These are phyloP conservation scores for Talaromyces sp. DNA, from an alignment of 2,329 filamentous ascomycete species.

Conservation along the genomic window DNA sequence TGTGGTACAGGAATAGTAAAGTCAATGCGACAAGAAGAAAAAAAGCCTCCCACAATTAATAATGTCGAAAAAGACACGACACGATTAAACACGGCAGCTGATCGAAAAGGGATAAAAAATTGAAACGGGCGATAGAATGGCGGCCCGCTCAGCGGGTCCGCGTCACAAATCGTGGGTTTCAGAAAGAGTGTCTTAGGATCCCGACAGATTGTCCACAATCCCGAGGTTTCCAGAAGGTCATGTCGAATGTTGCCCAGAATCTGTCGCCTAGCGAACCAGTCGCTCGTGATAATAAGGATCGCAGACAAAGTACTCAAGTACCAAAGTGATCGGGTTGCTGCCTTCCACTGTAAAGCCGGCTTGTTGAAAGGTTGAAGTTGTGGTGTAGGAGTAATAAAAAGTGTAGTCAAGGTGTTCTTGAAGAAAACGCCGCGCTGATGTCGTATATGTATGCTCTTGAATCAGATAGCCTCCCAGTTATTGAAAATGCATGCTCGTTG, in stretches of 20 bases:
- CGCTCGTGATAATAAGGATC: not conserved
- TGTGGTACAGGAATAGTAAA: not conserved
- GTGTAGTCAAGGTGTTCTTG: not conserved
- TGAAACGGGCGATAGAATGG: conserved; percentile 1
- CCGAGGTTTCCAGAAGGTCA: not conserved
- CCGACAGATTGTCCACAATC: not conserved
- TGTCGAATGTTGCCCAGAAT: not conserved
- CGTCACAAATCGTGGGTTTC: conserved; percentile 9
- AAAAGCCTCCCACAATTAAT: not conserved
- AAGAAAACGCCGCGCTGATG: conserved; percentile 18
- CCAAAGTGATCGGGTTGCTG: not conserved
- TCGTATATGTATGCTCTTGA: conserved; percentile 14
- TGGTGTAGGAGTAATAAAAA: not conserved
- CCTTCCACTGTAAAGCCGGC: conserved; percentile 7
- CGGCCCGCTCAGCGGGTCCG: conserved; percentile 13
- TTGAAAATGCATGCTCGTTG: conserved; percentile 7
- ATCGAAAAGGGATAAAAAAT: not conserved
- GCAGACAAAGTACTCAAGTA: not conserved
- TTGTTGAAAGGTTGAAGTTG: not conserved
- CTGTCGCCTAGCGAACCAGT: conserved; percentile 8
- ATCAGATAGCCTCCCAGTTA: conserved; percentile 18
- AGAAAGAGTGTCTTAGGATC: conserved; percentile 9
- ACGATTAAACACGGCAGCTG: not conserved
- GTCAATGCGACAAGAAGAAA: not conserved
- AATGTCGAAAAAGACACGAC: not conserved